A percentile compares a stretch with the other conserved stretches of the same genome.
Evolutionary conservation across 768 basidiomycete species (phyloP).

Genomic region (Lactarius trivialis): DNA sequence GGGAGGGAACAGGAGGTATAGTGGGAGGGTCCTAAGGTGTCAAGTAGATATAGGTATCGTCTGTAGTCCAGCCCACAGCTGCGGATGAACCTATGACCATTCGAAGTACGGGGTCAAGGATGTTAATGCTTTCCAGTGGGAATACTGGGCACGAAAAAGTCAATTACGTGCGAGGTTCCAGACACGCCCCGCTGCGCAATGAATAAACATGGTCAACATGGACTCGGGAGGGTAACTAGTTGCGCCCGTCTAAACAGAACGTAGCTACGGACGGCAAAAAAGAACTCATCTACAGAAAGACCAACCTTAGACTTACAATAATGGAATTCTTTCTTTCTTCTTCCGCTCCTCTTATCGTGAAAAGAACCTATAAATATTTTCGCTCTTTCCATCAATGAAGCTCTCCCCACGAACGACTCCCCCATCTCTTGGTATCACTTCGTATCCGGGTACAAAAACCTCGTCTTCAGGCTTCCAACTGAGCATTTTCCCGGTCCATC

Average conservation of each 20-base stretch:
- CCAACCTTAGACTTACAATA: too few relatives aligned
- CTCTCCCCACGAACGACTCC: neutral
- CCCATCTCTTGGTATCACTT: too few relatives aligned
- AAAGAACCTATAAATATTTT: neutral
- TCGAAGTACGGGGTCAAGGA: neutral
- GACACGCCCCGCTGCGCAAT: neutral
- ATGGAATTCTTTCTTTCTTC: too few relatives aligned
- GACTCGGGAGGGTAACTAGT: neutral
- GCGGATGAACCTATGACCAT: slow-evolving; percentile 1
- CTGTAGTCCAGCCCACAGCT: neutral
- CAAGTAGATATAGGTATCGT: neutral
- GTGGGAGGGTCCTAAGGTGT: neutral
- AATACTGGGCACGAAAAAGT: neutral
- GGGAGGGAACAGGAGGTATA: neutral
- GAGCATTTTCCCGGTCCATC: slow-evolving; percentile 43
- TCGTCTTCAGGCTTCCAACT: slow-evolving; percentile 32
- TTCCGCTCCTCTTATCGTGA: neutral
- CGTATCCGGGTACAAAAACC: neutral
- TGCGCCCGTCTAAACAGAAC: neutral
- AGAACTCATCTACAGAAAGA: neutral
- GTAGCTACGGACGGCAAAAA: neutral
- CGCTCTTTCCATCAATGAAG: slow-evolving; percentile 5
- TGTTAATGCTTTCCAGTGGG: neutral
- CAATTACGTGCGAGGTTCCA: neutral
- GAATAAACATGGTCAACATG: neutral